Evolutionary conservation across 768 basidiomycete genomes (phyloP).

Genomic region (Pleurotus giganteus): DNA sequence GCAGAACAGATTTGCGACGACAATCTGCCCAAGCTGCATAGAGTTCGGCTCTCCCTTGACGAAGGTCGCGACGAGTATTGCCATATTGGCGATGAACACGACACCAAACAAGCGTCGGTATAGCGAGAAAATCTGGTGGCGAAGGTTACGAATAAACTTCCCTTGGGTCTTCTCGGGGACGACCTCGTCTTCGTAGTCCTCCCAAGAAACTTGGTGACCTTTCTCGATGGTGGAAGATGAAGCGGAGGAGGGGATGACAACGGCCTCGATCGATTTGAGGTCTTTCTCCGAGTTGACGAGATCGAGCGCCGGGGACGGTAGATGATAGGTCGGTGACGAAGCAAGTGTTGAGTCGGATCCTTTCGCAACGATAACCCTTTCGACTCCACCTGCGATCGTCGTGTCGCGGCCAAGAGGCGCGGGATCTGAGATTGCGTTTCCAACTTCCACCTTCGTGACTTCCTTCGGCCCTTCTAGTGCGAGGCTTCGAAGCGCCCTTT

Average conservation of each 20-base stretch:
- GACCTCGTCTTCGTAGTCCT: conserved; percentile 47
- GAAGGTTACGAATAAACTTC: conserved; percentile 45
- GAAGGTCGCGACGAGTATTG: conserved; percentile 42
- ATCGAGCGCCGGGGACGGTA: not conserved
- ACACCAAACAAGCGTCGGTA: conserved; percentile 60
- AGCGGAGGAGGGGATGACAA: not conserved
- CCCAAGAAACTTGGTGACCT: conserved; percentile 39
- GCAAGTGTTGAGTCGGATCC: no score
- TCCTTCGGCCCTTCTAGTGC: conserved; percentile 13
- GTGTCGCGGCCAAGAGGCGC: no score
- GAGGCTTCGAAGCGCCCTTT: conserved; percentile 38
- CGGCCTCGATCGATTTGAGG: not conserved
- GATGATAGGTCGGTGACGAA: no score
- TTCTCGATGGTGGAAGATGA: conserved; percentile 21
- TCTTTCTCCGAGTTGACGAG: not conserved
- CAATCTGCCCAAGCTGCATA: conserved; percentile 36
- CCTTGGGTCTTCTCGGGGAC: conserved; percentile 50
- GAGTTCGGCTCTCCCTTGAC: conserved; percentile 31
- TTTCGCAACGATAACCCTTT: no score
- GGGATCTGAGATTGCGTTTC: no score
- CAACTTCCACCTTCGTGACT: no score
- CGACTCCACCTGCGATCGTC: no score
- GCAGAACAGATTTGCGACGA: conserved; percentile 46
- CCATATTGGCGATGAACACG: conserved; percentile 53
- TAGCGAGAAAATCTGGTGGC: conserved; percentile 52